Evolutionary conservation across 176 grass and related monocot genomes (phyloP).

Genomic region (Cenchrus fungigraminus): DNA sequence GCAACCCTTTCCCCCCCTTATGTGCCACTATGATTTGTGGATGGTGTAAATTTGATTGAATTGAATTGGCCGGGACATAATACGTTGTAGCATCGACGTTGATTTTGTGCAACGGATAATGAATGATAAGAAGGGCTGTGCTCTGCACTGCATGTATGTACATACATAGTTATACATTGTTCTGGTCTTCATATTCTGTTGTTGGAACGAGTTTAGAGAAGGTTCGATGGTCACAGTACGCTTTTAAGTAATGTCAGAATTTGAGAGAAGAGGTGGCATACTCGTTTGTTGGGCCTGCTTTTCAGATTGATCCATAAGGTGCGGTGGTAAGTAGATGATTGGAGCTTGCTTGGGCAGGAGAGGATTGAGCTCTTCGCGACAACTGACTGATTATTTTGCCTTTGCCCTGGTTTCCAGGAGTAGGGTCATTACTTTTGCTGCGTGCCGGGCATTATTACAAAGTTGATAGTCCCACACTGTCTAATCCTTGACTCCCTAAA

Average conservation of each 20-base stretch:
- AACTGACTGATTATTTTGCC: no score
- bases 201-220: background rate
- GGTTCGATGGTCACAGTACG: background rate
- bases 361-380: no score
- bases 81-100: background rate
- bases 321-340: no score
- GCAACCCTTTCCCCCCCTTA: background rate
- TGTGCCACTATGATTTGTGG: background rate
- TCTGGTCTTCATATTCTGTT: background rate
- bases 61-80: slow-evolving; percentile 20
- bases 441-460: no score
- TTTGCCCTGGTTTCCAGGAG: no score
- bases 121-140: background rate
- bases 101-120: background rate
- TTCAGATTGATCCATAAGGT: background rate
- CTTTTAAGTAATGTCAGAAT: background rate
- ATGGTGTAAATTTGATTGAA: slow-evolving; percentile 26
- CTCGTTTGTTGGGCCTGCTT: background rate
- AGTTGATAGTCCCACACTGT: no score
- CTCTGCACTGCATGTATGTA: background rate
- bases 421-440: no score
- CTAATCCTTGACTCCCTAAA: no score
- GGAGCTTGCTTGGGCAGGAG: no score
- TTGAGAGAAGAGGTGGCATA: background rate
- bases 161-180: background rate